These are phyloP conservation scores for Colletotrichum trifolii DNA, from an alignment of 2,329 filamentous ascomycete species.

Conservation along the genomic window DNA sequence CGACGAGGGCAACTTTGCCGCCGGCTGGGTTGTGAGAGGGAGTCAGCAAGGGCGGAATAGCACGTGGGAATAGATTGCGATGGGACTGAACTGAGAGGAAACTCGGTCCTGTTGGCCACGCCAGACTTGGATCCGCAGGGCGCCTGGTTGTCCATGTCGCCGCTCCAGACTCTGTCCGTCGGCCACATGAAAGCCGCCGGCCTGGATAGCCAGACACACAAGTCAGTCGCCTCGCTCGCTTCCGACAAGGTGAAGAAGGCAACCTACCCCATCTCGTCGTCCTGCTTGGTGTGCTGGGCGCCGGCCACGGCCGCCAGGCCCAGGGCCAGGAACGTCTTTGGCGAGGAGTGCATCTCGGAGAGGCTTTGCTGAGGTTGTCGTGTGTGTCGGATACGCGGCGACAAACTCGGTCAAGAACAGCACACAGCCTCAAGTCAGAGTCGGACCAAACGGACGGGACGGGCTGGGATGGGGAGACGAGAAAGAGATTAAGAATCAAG, in stretches of 20 bases:
- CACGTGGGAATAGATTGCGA: no score
- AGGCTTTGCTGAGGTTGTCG: neutral
- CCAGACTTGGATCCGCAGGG: conserved; percentile 62
- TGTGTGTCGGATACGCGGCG: conserved; percentile 8
- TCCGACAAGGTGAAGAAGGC: neutral
- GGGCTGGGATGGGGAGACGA: conserved; percentile 1
- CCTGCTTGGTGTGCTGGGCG: conserved; percentile 27
- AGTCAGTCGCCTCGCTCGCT: neutral
- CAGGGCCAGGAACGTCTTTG: conserved; percentile 23
- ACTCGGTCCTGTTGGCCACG: conserved; percentile 59
- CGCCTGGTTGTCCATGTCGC: conserved; percentile 59
- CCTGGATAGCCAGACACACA: conserved; percentile 36
- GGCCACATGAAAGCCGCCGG: conserved; percentile 68
- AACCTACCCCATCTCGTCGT: conserved; percentile 37
- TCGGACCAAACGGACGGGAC: conserved; percentile 8
- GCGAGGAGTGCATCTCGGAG: conserved; percentile 18
- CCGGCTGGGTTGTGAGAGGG: conserved; percentile 49
- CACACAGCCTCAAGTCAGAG: conserved; percentile 8
- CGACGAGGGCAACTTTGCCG: conserved; percentile 61
- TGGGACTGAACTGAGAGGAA: conserved; percentile 59
- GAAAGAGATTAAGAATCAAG: conserved; percentile 23
- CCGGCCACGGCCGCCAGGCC: conserved; percentile 20
- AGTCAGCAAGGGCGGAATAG: neutral
- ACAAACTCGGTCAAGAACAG: neutral
- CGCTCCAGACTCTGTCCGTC: conserved; percentile 61